phyloP scores from a whole-genome alignment of 805 yeast species.

The Metschnikowia gelsemii region DNA sequence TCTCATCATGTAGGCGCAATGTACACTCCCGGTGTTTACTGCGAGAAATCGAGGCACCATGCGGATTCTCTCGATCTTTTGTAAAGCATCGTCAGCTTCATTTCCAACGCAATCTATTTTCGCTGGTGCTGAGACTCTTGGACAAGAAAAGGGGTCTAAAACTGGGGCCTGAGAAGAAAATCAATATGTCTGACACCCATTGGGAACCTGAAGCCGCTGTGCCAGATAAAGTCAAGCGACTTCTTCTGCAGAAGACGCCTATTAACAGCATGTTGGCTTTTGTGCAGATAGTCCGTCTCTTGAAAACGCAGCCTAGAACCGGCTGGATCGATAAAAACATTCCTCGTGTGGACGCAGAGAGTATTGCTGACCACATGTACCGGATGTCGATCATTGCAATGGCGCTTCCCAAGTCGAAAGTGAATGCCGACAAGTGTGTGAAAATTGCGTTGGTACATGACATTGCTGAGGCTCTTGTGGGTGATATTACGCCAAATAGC shows the following conservation, averaged over 20 bases:
- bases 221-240: slow-evolving; percentile 43
- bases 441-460: slow-evolving; percentile 90
- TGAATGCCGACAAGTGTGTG: slow-evolving; percentile 68
- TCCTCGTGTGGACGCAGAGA: slow-evolving; percentile 54
- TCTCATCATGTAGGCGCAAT: not conserved
- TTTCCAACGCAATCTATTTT: too few relatives aligned
- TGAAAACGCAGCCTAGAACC: slow-evolving; percentile 83
- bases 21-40: slow-evolving; percentile 11
- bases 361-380: slow-evolving; percentile 94
- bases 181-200: not conserved
- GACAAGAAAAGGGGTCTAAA: too few relatives aligned
- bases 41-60: too few relatives aligned
- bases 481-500: slow-evolving; percentile 85
- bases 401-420: slow-evolving; percentile 54
- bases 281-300: slow-evolving; percentile 62
- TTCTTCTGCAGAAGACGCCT: slow-evolving; percentile 32
- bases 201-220: slow-evolving; percentile 60
- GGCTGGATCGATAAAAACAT: slow-evolving; percentile 83
- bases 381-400: slow-evolving; percentile 83
- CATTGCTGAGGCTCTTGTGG: slow-evolving; percentile 90
- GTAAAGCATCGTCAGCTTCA: too few relatives aligned
- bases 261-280: slow-evolving; percentile 55
- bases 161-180: not conserved
- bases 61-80: too few relatives aligned
- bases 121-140: too few relatives aligned